Conservation (phyloP, 805 yeast species). For the Lachancea sp. region DNA sequence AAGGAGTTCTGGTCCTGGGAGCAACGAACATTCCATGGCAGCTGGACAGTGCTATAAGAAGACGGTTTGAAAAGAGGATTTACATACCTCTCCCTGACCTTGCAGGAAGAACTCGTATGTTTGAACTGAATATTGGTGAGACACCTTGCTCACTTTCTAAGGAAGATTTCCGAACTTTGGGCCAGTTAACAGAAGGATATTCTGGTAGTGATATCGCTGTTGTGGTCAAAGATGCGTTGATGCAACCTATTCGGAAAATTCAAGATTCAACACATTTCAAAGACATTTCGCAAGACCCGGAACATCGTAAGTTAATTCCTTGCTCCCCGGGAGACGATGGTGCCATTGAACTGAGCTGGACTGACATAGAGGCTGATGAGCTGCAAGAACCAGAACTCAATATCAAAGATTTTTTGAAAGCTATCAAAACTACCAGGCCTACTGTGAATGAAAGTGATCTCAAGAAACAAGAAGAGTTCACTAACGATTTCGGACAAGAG, state of each 20-base stretch:
- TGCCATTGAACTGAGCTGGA: conserved; percentile 89
- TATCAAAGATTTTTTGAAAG: conserved; percentile 87
- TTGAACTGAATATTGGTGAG: conserved; percentile 83
- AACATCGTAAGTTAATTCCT: conserved; percentile 57
- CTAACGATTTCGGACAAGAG: conserved; percentile 94
- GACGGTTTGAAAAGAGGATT: conserved; percentile 93
- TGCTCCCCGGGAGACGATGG: conserved; percentile 94
- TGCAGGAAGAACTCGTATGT: conserved; percentile 90
- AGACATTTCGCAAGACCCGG: conserved; percentile 39
- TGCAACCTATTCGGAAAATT: conserved; percentile 95
- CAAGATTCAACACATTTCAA: conserved; percentile 95
- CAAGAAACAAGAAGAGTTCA: conserved; percentile 75
- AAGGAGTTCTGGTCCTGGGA: conserved; percentile 89
- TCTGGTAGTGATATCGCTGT: conserved; percentile 97
- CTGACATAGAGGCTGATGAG: conserved; percentile 83
- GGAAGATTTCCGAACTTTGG: conserved; percentile 71
- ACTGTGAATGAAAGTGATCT: conserved; percentile 87
- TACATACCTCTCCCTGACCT: conserved; percentile 92
- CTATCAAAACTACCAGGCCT: conserved; percentile 86
- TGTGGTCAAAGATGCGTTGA: conserved; percentile 91
- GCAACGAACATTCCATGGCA: conserved; percentile 99
- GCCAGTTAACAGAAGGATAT: conserved; percentile 93
- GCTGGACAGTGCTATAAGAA: conserved; percentile 91
- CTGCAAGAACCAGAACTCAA: conserved; percentile 84
- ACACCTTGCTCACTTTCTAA: conserved; percentile 75